These are phyloP conservation scores for Pleurotus cornucopiae DNA, from an alignment of 768 basidiomycete genomes.

Conservation along the genomic window DNA sequence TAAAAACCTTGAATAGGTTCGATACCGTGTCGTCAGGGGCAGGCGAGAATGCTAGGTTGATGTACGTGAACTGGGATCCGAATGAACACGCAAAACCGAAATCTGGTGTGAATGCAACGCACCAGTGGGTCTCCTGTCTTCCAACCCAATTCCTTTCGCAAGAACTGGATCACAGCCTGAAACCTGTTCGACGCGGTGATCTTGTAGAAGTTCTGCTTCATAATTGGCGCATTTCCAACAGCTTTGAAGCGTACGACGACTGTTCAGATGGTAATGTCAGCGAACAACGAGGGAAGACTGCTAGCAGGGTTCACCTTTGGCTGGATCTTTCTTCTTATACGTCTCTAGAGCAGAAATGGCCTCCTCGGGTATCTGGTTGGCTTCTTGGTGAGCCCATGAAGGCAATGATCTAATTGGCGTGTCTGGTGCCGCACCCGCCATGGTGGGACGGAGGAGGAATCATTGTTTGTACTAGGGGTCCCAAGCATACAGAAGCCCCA, in stretches of 20 bases:
- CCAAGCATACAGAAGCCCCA: neutral
- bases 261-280: constrained; percentile 25
- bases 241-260: constrained; percentile 97
- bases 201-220: constrained; percentile 98
- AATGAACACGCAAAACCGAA: too few species aligned
- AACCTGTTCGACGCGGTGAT: constrained; percentile 92
- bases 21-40: constrained; percentile 79
- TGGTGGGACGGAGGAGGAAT: neutral
- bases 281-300: neutral
- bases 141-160: constrained; percentile 86
- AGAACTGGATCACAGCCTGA: constrained; percentile 90
- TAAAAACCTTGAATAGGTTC: constrained; percentile 64
- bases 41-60: constrained; percentile 73
- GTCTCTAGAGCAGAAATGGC: constrained; percentile 72
- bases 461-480: neutral
- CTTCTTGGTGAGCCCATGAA: constrained; percentile 25
- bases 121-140: constrained; percentile 84
- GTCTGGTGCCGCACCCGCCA: constrained; percentile 16
- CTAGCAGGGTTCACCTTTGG: constrained; percentile 52
- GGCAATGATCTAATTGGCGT: constrained; percentile 26
- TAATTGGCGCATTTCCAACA: constrained; percentile 95
- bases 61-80: constrained; percentile 51
- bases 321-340: constrained; percentile 83
- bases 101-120: constrained; percentile 18
- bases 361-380: constrained; percentile 33